phyloP scores from a whole-genome alignment of 176 grass and related monocot species.

The Juncus effusus region DNA sequence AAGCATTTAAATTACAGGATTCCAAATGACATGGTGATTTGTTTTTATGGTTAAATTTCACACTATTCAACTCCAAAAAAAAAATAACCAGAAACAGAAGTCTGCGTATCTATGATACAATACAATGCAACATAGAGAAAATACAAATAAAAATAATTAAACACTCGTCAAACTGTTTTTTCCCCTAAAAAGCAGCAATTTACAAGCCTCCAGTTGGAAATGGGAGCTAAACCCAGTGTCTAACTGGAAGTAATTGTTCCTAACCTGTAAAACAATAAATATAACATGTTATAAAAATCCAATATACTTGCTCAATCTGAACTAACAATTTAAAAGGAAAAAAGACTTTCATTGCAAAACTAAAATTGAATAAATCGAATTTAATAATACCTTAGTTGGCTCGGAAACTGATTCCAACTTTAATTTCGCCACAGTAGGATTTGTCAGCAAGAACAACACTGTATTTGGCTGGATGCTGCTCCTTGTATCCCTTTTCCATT shows the following conservation, averaged over 20 bases:
- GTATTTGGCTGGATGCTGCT: constrained; percentile 46
- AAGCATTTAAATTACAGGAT: too few species aligned
- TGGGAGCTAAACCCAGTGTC: constrained; percentile 23
- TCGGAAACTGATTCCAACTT: constrained; percentile 51
- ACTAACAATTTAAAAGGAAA: too few species aligned
- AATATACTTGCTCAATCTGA: too few species aligned
- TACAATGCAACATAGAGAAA: background rate
- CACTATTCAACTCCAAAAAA: too few species aligned
- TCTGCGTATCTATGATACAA: too few species aligned
- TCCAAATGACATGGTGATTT: too few species aligned
- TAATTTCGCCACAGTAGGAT: constrained; percentile 67
- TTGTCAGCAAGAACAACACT: constrained; percentile 54
- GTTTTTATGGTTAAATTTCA: too few species aligned
- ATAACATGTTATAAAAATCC: background rate
- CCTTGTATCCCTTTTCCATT: constrained; percentile 40
- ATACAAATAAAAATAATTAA: background rate
- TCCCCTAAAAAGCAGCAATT: background rate
- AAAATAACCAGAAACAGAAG: too few species aligned
- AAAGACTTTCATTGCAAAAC: too few species aligned
- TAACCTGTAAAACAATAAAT: constrained; percentile 16
- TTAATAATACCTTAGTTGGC: constrained; percentile 34
- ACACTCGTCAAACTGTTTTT: background rate
- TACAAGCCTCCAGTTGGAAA: constrained; percentile 16
- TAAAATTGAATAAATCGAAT: background rate
- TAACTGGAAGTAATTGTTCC: constrained; percentile 26